A percentile compares a stretch with the other conserved stretches of the same genome.
Conservation (phyloP, 2,329 filamentous ascomycete species). For the Zarea fungicola region DNA sequence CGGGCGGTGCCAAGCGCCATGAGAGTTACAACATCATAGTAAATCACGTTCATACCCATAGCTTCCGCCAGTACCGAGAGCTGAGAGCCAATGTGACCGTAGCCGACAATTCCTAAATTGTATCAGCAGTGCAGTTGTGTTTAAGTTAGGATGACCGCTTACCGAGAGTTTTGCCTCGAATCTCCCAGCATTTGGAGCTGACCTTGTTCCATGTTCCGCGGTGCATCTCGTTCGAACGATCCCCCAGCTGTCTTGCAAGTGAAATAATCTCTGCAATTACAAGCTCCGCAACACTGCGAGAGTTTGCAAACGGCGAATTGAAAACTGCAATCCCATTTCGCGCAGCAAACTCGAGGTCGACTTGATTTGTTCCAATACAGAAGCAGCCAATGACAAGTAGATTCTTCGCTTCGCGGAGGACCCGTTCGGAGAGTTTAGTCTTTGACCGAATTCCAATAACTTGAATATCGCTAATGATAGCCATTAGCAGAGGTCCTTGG, state of each 20-base stretch:
- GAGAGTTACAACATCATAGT: constrained; percentile 90
- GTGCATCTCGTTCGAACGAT: constrained; percentile 93
- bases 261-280: constrained; percentile 92
- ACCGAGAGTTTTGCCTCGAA: constrained; percentile 93
- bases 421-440: constrained; percentile 83
- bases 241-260: constrained; percentile 85
- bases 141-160: constrained; percentile 20
- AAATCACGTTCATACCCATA: constrained; percentile 97
- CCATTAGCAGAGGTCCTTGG: constrained; percentile 7
- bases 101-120: constrained; percentile 76
- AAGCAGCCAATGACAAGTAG: constrained; percentile 96
- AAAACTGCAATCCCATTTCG: constrained; percentile 90
- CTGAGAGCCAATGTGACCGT: constrained; percentile 95
- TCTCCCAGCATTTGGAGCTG: constrained; percentile 94
- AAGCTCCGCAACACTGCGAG: constrained; percentile 90
- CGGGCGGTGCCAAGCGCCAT: constrained; percentile 89
- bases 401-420: constrained; percentile 86
- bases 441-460: constrained; percentile 98
- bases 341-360: constrained; percentile 79
- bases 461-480: constrained; percentile 69
- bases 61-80: constrained; percentile 91
- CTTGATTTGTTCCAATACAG: constrained; percentile 97
- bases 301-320: constrained; percentile 98
- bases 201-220: constrained; percentile 97
- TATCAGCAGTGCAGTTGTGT: not conserved